Percentiles rank a stretch among this genome's conserved stretches.
Conservation (phyloP, 495 filamentous ascomycete genomes). For the Talaromyces liani region DNA sequence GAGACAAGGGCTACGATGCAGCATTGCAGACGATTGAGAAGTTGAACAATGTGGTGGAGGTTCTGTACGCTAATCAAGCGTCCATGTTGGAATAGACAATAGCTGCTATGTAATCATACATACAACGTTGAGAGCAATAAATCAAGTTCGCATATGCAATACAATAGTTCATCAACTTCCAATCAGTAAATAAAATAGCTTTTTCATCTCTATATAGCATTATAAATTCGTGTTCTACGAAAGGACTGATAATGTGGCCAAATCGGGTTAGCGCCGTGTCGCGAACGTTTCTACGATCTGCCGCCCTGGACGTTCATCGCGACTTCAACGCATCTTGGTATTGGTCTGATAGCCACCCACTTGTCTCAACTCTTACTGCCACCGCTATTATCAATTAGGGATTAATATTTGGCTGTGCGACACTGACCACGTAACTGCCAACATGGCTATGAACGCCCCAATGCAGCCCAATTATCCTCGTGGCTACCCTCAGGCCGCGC, state of each 20-base stretch:
- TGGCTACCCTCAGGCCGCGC: constrained; percentile 32
- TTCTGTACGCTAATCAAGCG: constrained; percentile 94
- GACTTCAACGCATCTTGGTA: constrained; percentile 2
- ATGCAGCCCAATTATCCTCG: constrained; percentile 39
- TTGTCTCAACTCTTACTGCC: background rate
- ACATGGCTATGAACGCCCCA: constrained; percentile 30
- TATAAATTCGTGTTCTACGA: no score
- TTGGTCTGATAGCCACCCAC: background rate
- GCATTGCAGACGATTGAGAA: constrained; percentile 94
- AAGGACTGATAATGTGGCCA: background rate
- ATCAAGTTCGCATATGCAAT: background rate
- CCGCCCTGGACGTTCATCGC: constrained; percentile 4
- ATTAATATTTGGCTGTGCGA: background rate
- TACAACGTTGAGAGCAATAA: background rate
- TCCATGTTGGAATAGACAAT: constrained; percentile 74
- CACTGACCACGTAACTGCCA: background rate
- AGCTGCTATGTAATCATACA: background rate
- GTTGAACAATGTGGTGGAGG: constrained; percentile 94
- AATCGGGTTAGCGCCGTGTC: constrained; percentile 9
- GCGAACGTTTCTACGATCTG: constrained; percentile 27
- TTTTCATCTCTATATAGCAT: background rate
- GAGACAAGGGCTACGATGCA: constrained; percentile 89
- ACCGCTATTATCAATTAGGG: background rate
- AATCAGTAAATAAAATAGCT: background rate
- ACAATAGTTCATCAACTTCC: background rate